Percentiles rank a stretch among this genome's conserved stretches.
phyloP scores from a whole-genome alignment of 306 rosid genomes.

The Medicago truncatula region MtrunA17r5.0-ANR NC_053049.1:33169001-33169500 shows the following conservation, averaged over 20 bases:
- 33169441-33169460: constrained; percentile 76
- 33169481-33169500: constrained; percentile 58
- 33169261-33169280: constrained; percentile 17
- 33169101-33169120: constrained; percentile 72
- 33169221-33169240: constrained; percentile 3
- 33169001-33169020: constrained; percentile 84
- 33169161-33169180: constrained; percentile 84
- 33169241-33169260: constrained; percentile 19
- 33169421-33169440: constrained; percentile 91
- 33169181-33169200: constrained; percentile 75
- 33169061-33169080: constrained; percentile 76
- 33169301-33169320: neutral
- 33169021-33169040: constrained; percentile 78
- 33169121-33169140: constrained; percentile 64
- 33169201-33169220: constrained; percentile 81
- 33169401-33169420: constrained; percentile 82
- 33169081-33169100: constrained; percentile 63
- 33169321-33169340: neutral
- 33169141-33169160: constrained; percentile 75
- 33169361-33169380: constrained; percentile 77
- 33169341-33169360: constrained; percentile 80
- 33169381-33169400: constrained; percentile 66
- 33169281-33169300: neutral
- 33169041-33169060: constrained; percentile 75
- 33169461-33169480: constrained; percentile 71